Percentiles rank a stretch among this genome's conserved stretches.
phyloP scores from a whole-genome alignment of 768 basidiomycete species.

The Daedaleopsis sinensis region DNA sequence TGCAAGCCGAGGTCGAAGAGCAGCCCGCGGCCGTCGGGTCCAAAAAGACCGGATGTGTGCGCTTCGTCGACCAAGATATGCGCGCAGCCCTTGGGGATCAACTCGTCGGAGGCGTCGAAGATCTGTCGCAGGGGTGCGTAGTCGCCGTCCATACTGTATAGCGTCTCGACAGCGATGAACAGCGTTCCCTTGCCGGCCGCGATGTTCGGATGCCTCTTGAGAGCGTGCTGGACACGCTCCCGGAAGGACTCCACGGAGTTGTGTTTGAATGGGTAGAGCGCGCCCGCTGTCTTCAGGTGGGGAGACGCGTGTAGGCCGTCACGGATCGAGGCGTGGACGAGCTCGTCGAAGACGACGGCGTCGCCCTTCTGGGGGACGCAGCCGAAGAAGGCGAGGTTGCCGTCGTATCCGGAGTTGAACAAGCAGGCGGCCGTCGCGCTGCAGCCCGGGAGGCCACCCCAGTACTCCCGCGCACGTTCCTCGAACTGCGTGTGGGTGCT shows the following conservation, averaged over 20 bases:
- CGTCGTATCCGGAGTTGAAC: slow-evolving; percentile 55
- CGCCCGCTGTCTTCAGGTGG: slow-evolving; percentile 12
- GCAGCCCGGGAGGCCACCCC: slow-evolving; percentile 17
- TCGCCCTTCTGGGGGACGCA: slow-evolving; percentile 47
- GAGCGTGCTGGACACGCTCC: slow-evolving; percentile 31
- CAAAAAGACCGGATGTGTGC: slow-evolving; percentile 58
- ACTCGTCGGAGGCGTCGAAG: slow-evolving; percentile 39
- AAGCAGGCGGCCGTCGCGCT: slow-evolving; percentile 44
- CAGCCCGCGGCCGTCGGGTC: slow-evolving; percentile 49
- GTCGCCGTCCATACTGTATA: slow-evolving; percentile 68
- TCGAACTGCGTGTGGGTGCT: slow-evolving; percentile 45
- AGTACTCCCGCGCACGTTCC: slow-evolving; percentile 38
- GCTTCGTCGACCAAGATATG: slow-evolving; percentile 61
- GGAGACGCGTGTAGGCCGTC: slow-evolving; percentile 50
- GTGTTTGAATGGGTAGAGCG: slow-evolving; percentile 44
- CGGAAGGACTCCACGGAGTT: slow-evolving; percentile 44
- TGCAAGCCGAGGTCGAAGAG: slow-evolving; percentile 46
- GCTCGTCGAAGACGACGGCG: slow-evolving; percentile 52
- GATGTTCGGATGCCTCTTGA: slow-evolving; percentile 28
- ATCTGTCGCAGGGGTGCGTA: slow-evolving; percentile 49
- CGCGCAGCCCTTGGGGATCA: slow-evolving; percentile 39
- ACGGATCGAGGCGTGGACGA: slow-evolving; percentile 52
- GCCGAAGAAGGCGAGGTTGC: slow-evolving; percentile 51
- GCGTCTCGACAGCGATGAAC: slow-evolving; percentile 54
- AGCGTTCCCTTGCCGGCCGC: slow-evolving; percentile 34